A percentile compares a stretch with the other conserved stretches of the same genome.
These are phyloP conservation scores for Aspergillus homomorphus DNA, from an alignment of 495 filamentous ascomycete species.

Conservation along the genomic window DNA sequence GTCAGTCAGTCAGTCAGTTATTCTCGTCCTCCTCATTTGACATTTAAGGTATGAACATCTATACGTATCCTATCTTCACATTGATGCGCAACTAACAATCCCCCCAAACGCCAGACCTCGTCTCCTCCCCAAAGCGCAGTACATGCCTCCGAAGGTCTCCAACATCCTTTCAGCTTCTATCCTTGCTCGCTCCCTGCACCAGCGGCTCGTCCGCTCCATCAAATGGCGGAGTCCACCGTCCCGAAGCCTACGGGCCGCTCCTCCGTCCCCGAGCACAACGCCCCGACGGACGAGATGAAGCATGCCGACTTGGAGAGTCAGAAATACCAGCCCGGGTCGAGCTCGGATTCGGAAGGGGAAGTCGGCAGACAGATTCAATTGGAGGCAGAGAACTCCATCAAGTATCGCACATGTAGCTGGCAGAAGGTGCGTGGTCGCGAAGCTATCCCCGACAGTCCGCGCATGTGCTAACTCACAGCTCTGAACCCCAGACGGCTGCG, in stretches of 20 bases:
- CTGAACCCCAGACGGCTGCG: slow-evolving; percentile 64
- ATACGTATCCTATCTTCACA: not conserved
- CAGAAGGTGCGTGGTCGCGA: slow-evolving; percentile 58
- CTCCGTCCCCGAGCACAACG: slow-evolving; percentile 26
- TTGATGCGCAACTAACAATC: not conserved
- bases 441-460: not conserved
- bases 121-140: slow-evolving; percentile 13
- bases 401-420: slow-evolving; percentile 89
- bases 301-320: slow-evolving; percentile 32
- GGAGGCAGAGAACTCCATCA: slow-evolving; percentile 75
- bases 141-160: slow-evolving; percentile 39
- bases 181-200: slow-evolving; percentile 34
- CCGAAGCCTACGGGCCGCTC: slow-evolving; percentile 21
- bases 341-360: slow-evolving; percentile 37
- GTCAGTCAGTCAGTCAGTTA: not conserved
- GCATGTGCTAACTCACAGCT: slow-evolving; percentile 3
- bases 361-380: slow-evolving; percentile 72
- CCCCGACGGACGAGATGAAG: slow-evolving; percentile 28
- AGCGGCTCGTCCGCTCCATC: slow-evolving; percentile 39
- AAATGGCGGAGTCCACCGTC: slow-evolving; percentile 40
- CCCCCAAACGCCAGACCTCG: not conserved
- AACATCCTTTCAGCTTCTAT: slow-evolving; percentile 24
- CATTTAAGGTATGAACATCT: not conserved
- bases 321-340: slow-evolving; percentile 20
- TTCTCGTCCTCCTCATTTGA: not conserved